These are phyloP conservation scores for Castanospermum australe DNA, from an alignment of 306 rosid species.

Conservation along the genomic window DNA sequence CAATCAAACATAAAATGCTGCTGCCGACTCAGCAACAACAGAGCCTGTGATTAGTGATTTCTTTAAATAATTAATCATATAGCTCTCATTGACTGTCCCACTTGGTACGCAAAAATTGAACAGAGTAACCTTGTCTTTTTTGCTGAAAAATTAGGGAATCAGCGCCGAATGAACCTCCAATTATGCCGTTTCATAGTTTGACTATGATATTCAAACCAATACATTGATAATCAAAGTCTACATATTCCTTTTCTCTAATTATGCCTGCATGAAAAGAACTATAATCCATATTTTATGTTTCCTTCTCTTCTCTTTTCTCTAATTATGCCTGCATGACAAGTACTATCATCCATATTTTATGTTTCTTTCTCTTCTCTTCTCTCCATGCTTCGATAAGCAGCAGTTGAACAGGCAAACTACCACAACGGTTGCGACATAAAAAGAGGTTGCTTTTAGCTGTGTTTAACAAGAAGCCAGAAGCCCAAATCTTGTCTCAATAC, in stretches of 20 bases:
- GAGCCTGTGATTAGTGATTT: not conserved
- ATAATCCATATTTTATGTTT: not conserved
- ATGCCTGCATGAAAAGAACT: slow-evolving; percentile 32
- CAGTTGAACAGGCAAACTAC: not conserved
- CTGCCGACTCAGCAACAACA: slow-evolving; percentile 36
- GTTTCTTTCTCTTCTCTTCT: not conserved
- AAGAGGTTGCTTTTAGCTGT: not conserved
- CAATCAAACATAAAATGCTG: not conserved
- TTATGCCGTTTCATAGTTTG: slow-evolving; percentile 37
- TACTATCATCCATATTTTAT: not conserved
- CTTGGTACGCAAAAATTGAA: not conserved
- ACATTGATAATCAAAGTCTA: slow-evolving; percentile 18
- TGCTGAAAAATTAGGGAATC: slow-evolving; percentile 13
- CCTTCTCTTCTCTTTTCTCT: not conserved
- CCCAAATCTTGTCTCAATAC: not conserved
- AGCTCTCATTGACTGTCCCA: not conserved
- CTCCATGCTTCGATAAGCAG: not conserved
- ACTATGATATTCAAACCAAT: slow-evolving; percentile 14
- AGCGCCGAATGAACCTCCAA: slow-evolving; percentile 23
- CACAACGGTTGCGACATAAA: not conserved
- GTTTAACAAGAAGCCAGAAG: not conserved
- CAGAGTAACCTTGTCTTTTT: slow-evolving; percentile 30
- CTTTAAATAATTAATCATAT: not conserved
- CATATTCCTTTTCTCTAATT: not conserved
- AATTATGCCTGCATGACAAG: slow-evolving; percentile 32